phyloP scores from a whole-genome alignment of 108 stramenopile species.

The Asterionellopsis glacialis region DNA sequence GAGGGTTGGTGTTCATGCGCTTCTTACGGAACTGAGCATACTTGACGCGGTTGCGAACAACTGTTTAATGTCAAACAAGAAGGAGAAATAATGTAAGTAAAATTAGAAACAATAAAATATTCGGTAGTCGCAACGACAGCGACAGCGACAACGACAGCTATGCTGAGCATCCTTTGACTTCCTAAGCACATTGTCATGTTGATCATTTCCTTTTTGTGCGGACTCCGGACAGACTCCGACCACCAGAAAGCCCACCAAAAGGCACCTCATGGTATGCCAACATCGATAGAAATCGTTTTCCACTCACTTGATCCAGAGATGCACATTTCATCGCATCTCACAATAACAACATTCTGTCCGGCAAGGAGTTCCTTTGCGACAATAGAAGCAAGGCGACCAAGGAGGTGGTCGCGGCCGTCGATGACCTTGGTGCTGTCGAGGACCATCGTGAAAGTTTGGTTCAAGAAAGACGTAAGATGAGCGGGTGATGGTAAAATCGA shows the following conservation, averaged over 20 bases:
- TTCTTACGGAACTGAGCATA: conserved; percentile 96
- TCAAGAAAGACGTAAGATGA: too few relatives aligned
- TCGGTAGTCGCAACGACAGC: too few relatives aligned
- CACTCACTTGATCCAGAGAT: conserved; percentile 93
- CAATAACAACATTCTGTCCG: conserved; percentile 96
- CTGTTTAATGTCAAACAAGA: conserved; percentile 27
- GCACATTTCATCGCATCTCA: conserved; percentile 95
- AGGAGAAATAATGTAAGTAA: not conserved
- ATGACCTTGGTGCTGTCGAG: conserved; percentile 59
- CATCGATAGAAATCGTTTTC: not conserved
- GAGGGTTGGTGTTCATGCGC: conserved; percentile 98
- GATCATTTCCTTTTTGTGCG: not conserved
- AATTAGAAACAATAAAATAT: not conserved
- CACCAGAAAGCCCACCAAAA: not conserved
- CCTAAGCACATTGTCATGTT: too few relatives aligned
- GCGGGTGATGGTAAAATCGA: too few relatives aligned
- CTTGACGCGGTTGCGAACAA: conserved; percentile 93
- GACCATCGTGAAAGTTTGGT: conserved; percentile 36
- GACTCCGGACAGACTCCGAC: not conserved
- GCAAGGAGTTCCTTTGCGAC: conserved; percentile 99
- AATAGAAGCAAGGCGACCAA: conserved; percentile 96
- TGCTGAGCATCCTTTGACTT: too few relatives aligned
- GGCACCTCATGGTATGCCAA: not conserved
- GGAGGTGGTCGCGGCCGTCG: conserved; percentile 98
- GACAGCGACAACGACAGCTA: too few relatives aligned